These are phyloP conservation scores for Xylaria scruposa DNA, from an alignment of 495 filamentous ascomycete genomes.

Conservation along the genomic window DNA sequence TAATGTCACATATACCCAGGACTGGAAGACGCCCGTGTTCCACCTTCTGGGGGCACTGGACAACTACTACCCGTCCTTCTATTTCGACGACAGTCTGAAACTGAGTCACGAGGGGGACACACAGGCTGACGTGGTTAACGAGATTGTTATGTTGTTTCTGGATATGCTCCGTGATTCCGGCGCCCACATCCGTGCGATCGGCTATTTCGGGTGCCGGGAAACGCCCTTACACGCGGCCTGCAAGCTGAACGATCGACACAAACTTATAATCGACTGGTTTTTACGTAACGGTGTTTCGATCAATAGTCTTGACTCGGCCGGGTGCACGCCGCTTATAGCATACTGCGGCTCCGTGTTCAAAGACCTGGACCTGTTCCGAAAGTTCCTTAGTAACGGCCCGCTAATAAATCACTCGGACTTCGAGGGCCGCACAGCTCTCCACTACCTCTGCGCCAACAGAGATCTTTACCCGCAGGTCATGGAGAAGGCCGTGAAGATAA, in stretches of 20 bases:
- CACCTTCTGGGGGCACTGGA: neutral
- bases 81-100: neutral
- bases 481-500: constrained; percentile 10
- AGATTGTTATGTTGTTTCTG: neutral
- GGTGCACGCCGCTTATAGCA: constrained; percentile 11
- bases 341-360: constrained; percentile 1
- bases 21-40: constrained; percentile 1
- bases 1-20: neutral
- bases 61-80: neutral
- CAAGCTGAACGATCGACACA: neutral
- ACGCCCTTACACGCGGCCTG: constrained; percentile 13
- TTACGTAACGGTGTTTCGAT: neutral
- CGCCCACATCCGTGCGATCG: neutral
- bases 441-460: constrained; percentile 1
- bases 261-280: constrained; percentile 19
- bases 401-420: neutral
- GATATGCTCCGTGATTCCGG: constrained; percentile 3
- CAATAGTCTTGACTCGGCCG: neutral
- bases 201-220: neutral
- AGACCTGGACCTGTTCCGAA: neutral
- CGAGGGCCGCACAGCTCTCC: constrained; percentile 4
- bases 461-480: neutral
- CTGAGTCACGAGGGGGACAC: neutral
- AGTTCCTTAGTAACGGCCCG: constrained; percentile 1
- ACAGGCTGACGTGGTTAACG: neutral